Conservation (phyloP, 176 grass and related monocot species). For the Urochloa ruziziensis region DNA sequence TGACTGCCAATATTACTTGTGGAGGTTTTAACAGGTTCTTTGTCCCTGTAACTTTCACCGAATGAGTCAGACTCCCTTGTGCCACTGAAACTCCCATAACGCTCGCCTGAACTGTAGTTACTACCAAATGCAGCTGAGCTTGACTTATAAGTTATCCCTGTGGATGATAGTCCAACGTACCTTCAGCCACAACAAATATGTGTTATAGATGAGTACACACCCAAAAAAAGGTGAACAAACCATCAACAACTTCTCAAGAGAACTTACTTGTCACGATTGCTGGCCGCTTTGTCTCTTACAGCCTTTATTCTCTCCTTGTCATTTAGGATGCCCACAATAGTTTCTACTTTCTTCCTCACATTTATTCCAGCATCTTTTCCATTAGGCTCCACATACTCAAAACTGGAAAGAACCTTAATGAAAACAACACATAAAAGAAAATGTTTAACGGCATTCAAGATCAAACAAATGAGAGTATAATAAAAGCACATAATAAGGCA, state of each 20-base stretch:
- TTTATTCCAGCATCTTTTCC: conserved; percentile 97
- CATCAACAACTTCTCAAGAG: conserved; percentile 11
- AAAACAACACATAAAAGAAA: conserved; percentile 34
- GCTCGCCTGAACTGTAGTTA: conserved; percentile 60
- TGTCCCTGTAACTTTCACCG: conserved; percentile 54
- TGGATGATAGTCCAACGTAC: conserved; percentile 91
- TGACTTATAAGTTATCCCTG: conserved; percentile 83
- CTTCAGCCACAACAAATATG: conserved; percentile 57
- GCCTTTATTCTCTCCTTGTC: conserved; percentile 92
- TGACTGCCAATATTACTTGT: conserved; percentile 30
- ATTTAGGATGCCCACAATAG: conserved; percentile 76
- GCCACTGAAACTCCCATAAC: conserved; percentile 78
- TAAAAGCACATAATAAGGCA: conserved; percentile 10
- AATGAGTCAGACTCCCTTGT: conserved; percentile 72
- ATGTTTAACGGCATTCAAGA: conserved; percentile 12
- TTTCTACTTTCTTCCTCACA: conserved; percentile 97
- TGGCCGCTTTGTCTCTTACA: conserved; percentile 81
- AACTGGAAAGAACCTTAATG: conserved; percentile 78
- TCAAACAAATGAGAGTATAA: conserved; percentile 17
- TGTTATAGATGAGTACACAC: background rate
- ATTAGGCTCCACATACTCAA: conserved; percentile 95
- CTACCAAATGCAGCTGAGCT: conserved; percentile 65
- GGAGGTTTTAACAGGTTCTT: conserved; percentile 56
- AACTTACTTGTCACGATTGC: conserved; percentile 91
- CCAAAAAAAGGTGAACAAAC: background rate